Evolutionary conservation across 345 rosid genomes (phyloP).

Genomic region (Corchorus olitorius): DNA sequence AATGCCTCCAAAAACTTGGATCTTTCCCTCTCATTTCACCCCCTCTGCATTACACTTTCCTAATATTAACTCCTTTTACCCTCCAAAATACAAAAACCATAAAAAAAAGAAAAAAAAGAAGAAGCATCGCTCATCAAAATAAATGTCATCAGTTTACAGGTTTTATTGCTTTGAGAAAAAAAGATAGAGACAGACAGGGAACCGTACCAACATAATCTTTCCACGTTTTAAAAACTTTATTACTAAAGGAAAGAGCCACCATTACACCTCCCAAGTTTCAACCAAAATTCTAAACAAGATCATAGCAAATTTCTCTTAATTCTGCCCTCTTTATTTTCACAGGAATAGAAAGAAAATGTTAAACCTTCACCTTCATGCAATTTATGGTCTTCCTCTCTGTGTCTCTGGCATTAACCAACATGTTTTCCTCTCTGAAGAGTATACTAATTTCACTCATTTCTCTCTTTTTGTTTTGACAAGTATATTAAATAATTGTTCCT

Average conservation of each 20-base stretch:
- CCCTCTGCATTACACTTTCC: neutral
- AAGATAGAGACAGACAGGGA: neutral
- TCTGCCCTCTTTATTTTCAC: neutral
- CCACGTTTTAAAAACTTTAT: neutral
- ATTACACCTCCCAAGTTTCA: neutral
- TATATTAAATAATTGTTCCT: neutral
- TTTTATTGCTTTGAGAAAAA: neutral
- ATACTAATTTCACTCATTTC: neutral
- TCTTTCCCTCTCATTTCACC: neutral
- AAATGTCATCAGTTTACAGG: neutral
- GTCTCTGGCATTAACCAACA: constrained; percentile 45
- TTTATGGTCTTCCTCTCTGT: constrained; percentile 57
- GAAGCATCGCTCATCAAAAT: neutral
- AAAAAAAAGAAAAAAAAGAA: no score
- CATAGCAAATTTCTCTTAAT: no score
- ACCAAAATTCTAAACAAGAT: neutral
- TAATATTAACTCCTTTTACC: neutral
- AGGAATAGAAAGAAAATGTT: constrained; percentile 25
- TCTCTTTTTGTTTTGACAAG: neutral
- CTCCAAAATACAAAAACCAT: neutral
- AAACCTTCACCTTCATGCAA: constrained; percentile 45
- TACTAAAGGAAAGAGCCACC: neutral
- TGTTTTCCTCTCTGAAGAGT: constrained; percentile 46
- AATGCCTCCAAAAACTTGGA: constrained; percentile 2
- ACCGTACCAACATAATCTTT: neutral